Evolutionary conservation across 2,329 filamentous ascomycete genomes (phyloP).

Genomic region (Pyrenochaeta sp.): DNA sequence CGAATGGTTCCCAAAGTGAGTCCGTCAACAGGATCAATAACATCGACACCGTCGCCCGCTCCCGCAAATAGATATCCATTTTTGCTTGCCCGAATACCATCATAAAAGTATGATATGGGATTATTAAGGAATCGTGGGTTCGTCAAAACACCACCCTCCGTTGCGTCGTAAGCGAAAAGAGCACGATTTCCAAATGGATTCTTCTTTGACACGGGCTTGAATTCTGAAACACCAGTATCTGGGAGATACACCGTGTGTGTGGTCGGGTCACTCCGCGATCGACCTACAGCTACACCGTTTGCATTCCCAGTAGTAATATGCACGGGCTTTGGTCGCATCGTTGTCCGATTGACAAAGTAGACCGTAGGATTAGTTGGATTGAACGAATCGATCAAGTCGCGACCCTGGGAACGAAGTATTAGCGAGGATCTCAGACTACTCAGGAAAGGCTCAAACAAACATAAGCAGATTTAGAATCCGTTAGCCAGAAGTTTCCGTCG

Average conservation of each 20-base stretch:
- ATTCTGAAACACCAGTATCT: slow-evolving; percentile 14
- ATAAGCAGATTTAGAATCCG: slow-evolving; percentile 16
- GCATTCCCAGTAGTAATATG: slow-evolving; percentile 18
- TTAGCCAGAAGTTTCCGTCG: slow-evolving; percentile 19
- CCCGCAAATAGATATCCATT: slow-evolving; percentile 16
- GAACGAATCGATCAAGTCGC: slow-evolving; percentile 13
- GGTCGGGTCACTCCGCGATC: background rate
- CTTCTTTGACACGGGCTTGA: slow-evolving; percentile 8
- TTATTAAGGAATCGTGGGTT: slow-evolving; percentile 19
- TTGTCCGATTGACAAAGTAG: slow-evolving; percentile 18
- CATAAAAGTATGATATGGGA: slow-evolving; percentile 16
- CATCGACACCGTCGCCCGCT: slow-evolving; percentile 19
- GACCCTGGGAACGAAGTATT: slow-evolving; percentile 4
- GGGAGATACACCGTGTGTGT: slow-evolving; percentile 8
- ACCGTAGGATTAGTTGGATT: slow-evolving; percentile 12
- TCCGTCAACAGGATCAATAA: slow-evolving; percentile 16
- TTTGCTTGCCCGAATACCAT: slow-evolving; percentile 11
- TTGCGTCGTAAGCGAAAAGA: slow-evolving; percentile 15
- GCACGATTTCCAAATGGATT: slow-evolving; percentile 13
- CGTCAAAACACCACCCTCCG: slow-evolving; percentile 7
- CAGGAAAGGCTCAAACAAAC: background rate
- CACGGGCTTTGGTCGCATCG: slow-evolving; percentile 15
- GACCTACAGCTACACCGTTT: slow-evolving; percentile 15
- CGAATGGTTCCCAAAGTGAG: slow-evolving; percentile 16
- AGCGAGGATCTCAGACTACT: background rate